phyloP scores from a whole-genome alignment of 1,284 basidiomycete species.

The Kwoniella shivajii region DNA sequence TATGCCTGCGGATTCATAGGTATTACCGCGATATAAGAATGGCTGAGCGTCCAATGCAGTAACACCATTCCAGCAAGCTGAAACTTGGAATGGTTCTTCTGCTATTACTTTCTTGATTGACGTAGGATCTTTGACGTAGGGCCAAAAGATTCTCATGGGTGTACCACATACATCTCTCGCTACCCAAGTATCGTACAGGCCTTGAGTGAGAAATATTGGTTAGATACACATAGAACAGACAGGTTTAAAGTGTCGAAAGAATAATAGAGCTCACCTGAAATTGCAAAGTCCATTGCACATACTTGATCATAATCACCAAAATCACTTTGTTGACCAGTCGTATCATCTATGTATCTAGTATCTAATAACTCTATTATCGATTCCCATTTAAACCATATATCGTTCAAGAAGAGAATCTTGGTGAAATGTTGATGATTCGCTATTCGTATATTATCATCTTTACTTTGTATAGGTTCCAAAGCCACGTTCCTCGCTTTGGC shows the following conservation, averaged over 20 bases:
- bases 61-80: constrained; percentile 58
- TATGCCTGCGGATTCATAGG: constrained; percentile 36
- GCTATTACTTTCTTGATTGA: constrained; percentile 48
- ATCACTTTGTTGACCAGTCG: constrained; percentile 3
- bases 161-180: constrained; percentile 55
- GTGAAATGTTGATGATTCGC: constrained; percentile 54
- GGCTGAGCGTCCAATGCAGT: constrained; percentile 59
- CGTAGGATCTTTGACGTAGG: constrained; percentile 58
- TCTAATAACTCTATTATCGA: constrained; percentile 58
- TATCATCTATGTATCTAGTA: constrained; percentile 46
- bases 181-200: constrained; percentile 59
- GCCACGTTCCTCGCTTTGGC: constrained; percentile 58
- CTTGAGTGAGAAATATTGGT: constrained; percentile 3
- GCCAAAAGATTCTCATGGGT: constrained; percentile 59
- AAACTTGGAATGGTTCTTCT: constrained; percentile 59
- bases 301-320: constrained; percentile 59
- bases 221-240: neutral
- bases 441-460: constrained; percentile 31
- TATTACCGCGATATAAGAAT: constrained; percentile 52
- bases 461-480: constrained; percentile 53
- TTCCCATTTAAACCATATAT: constrained; percentile 59
- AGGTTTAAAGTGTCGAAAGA: neutral
- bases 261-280: constrained; percentile 46
- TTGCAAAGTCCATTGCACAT: constrained; percentile 61
- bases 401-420: constrained; percentile 61